Evolutionary conservation across 2,329 filamentous ascomycete genomes (phyloP).

Genomic region (Aphanoascus verrucosus): DNA sequence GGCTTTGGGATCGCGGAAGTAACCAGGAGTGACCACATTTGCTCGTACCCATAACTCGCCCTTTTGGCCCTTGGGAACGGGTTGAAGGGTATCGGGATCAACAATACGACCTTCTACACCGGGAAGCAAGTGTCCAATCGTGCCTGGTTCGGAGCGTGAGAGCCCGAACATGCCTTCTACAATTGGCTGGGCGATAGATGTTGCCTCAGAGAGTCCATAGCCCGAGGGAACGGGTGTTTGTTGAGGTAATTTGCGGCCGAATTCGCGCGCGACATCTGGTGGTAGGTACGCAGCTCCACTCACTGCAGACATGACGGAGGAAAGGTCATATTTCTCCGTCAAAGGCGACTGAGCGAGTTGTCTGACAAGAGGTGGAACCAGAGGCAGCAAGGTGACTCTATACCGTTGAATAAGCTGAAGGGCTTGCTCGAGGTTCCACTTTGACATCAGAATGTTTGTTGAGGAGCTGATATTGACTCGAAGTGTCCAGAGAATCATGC

Average conservation of each 20-base stretch:
- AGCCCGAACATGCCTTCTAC: constrained; percentile 14
- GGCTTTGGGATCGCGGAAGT: constrained; percentile 33
- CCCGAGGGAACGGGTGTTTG: constrained; percentile 9
- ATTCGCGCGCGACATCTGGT: constrained; percentile 9
- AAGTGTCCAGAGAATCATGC: constrained; percentile 12
- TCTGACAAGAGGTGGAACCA: constrained; percentile 13
- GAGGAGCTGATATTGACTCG: constrained; percentile 9
- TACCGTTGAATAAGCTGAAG: constrained; percentile 12
- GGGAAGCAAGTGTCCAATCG: constrained; percentile 30
- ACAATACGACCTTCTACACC: constrained; percentile 34
- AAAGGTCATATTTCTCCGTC: constrained; percentile 13
- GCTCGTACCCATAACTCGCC: constrained; percentile 39
- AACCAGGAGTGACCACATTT: constrained; percentile 37
- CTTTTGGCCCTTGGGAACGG: constrained; percentile 28
- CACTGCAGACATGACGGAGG: constrained; percentile 6
- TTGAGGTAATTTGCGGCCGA: constrained; percentile 12
- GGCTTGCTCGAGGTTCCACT: constrained; percentile 13
- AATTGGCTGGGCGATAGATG: constrained; percentile 11
- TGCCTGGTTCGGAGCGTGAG: constrained; percentile 18
- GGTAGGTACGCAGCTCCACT: constrained; percentile 14
- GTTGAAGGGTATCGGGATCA: constrained; percentile 29
- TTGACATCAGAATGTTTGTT: constrained; percentile 13
- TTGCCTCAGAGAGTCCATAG: constrained; percentile 13
- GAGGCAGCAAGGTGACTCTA: constrained; percentile 12
- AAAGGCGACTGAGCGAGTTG: constrained; percentile 13